phyloP scores from a whole-genome alignment of 306 rosid genomes.

The Acacia melanoxylon region DNA sequence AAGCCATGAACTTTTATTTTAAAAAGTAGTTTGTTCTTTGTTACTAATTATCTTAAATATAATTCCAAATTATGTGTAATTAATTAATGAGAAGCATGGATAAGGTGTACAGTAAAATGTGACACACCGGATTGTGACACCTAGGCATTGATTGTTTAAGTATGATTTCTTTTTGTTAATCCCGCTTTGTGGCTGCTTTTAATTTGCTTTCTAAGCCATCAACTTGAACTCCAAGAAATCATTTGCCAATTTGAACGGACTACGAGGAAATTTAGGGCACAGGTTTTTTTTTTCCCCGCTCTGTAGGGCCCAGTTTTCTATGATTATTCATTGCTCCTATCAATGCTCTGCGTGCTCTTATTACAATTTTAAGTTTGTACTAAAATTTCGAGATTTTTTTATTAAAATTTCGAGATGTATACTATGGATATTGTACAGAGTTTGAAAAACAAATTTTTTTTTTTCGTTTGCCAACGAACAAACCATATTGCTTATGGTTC shows the following conservation, averaged over 20 bases:
- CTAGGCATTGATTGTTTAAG: neutral
- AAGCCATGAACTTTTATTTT: neutral
- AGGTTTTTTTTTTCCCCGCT: neutral
- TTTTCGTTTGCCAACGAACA: too few relatives aligned
- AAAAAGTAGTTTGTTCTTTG: neutral
- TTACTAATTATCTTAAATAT: too few relatives aligned
- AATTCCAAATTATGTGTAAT: neutral
- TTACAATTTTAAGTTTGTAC: too few relatives aligned
- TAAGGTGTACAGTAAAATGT: neutral
- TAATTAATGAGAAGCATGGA: neutral
- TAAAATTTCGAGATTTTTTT: too few relatives aligned
- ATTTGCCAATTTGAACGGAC: neutral
- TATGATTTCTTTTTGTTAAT: neutral
- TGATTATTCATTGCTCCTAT: too few relatives aligned
- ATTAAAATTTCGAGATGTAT: too few relatives aligned
- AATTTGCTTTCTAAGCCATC: neutral
- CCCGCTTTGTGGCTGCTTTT: neutral
- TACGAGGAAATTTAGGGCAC: neutral
- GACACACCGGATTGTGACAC: neutral
- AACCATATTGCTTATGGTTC: too few relatives aligned
- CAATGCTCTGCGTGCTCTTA: too few relatives aligned
- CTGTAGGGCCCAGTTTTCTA: too few relatives aligned
- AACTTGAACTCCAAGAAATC: constrained; percentile 2
- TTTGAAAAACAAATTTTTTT: too few relatives aligned
- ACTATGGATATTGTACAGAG: too few relatives aligned